Evolutionary conservation across 768 basidiomycete genomes (phyloP).

Genomic region (Tephrocybe sp.): DNA sequence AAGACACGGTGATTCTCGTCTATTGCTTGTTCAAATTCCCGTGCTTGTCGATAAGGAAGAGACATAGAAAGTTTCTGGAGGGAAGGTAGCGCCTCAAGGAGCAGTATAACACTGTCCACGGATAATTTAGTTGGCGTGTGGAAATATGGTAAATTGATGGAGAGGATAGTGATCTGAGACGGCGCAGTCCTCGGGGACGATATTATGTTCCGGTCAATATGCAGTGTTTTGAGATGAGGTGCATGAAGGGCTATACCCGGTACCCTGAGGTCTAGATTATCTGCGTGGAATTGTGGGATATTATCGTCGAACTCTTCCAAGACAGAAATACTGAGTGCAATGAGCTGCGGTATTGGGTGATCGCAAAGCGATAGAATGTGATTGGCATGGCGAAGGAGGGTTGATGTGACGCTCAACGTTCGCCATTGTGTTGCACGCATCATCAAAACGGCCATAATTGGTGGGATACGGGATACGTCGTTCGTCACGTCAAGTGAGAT

Average conservation of each 20-base stretch:
- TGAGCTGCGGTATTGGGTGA: conserved; percentile 35
- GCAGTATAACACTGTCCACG: conserved; percentile 23
- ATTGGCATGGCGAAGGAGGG: conserved; percentile 36
- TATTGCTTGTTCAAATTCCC: conserved; percentile 22
- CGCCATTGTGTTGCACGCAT: conserved; percentile 43
- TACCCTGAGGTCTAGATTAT: conserved; percentile 25
- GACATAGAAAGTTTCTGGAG: conserved; percentile 43
- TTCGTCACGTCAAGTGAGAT: conserved; percentile 41
- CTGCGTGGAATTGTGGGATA: conserved; percentile 16
- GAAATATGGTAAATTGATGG: conserved; percentile 29
- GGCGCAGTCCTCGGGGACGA: conserved; percentile 34
- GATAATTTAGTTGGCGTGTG: conserved; percentile 21
- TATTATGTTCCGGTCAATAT: conserved; percentile 33
- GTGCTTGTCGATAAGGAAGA: conserved; percentile 29
- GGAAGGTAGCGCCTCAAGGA: conserved; percentile 39
- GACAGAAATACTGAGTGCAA: conserved; percentile 27
- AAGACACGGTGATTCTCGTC: conserved; percentile 16
- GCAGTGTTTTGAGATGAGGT: conserved; percentile 32
- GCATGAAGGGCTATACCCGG: conserved; percentile 30
- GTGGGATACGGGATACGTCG: conserved; percentile 27
- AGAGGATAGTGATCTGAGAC: conserved; percentile 32
- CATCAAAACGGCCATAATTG: conserved; percentile 41
- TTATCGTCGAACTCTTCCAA: conserved; percentile 28
- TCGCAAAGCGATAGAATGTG: conserved; percentile 37
- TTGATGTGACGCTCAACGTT: conserved; percentile 39